phyloP scores from a whole-genome alignment of 176 grass and related monocot species.

The Zoysia pacifica region DNA sequence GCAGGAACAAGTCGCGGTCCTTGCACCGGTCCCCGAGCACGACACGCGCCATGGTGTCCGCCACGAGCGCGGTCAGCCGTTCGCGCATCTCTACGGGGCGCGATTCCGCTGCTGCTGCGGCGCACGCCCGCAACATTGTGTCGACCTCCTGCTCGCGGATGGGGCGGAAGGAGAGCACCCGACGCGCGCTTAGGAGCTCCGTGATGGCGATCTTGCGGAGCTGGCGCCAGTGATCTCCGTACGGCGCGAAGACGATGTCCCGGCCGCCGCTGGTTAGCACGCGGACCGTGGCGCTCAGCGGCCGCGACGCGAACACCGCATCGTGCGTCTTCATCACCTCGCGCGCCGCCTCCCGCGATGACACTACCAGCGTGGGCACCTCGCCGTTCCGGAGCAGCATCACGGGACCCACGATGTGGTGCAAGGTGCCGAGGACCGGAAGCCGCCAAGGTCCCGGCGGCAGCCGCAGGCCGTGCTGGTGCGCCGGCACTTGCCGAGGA shows the following conservation, averaged over 20 bases:
- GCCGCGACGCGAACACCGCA: constrained; percentile 46
- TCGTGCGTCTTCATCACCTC: constrained; percentile 70
- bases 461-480: too few species aligned
- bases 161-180: constrained; percentile 47
- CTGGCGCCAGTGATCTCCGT: constrained; percentile 70
- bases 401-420: constrained; percentile 37
- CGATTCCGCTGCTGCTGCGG: background rate
- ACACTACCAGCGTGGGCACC: constrained; percentile 50
- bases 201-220: constrained; percentile 52
- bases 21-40: constrained; percentile 58
- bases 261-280: constrained; percentile 33
- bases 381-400: constrained; percentile 69
- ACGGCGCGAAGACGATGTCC: constrained; percentile 64
- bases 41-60: constrained; percentile 39
- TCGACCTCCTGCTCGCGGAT: constrained; percentile 61
- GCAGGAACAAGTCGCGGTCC: constrained; percentile 52
- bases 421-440: background rate
- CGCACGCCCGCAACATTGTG: constrained; percentile 20
- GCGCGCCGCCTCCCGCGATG: constrained; percentile 51
- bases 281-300: constrained; percentile 44
- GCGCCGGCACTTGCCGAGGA: too few species aligned
- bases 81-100: constrained; percentile 45
- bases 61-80: constrained; percentile 41
- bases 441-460: too few species aligned
- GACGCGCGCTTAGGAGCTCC: constrained; percentile 56